Base-by-base conservation (phyloP, 148 eudicot species). In the Gaultheria prostrata region DNA sequence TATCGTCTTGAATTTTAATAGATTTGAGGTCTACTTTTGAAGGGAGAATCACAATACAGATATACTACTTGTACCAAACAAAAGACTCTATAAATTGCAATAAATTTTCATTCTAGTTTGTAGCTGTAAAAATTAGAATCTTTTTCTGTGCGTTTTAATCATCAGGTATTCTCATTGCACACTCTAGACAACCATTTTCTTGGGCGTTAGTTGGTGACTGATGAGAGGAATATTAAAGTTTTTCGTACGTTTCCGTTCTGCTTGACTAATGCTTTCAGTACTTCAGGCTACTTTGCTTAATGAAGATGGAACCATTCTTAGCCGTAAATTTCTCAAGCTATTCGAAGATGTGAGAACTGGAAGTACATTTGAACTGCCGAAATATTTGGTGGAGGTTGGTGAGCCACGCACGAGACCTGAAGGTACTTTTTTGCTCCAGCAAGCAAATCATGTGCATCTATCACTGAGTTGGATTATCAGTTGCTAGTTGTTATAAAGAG, bases 321-420 rank as follows among this genome's bases (percentile, higher is more conserved):
- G 85, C 86, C 80, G 54, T 24, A 83, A 69, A 80, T 83, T 46
- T 70, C 86, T 88, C 82, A 83, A 83, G 81, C 72, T 45, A 81
- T 83, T 85, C 20, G 88, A 88, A 77, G 48, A 83, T 82, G 74
- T 88, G 78, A 88, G 14, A 15, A 81, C 76, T 83, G 88, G 88
- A 56, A 88, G 84, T 76, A 56, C 78, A 74, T 82, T 81, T 73
- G 69, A 81, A 79, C 70, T 88, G 51, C 53, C 85, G 56, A 88
- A 78, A 51, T 88, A 84, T 69, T 81, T 85, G 46, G 88, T 88
- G 71, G 88, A 88, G 80, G 88, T 88, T 86, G 88, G 90, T 26
- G 86, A 88, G 72, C 85, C 82, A 72, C 71, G 82, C 18, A 76
- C 24, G 79, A 46, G 6, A 50, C 82, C 71, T 84, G 78, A 83